Percentiles rank a stretch among this genome's conserved stretches.
phyloP scores from a whole-genome alignment of 2,329 filamentous ascomycete species.

The Ophidiomyces ophidiicola region DNA sequence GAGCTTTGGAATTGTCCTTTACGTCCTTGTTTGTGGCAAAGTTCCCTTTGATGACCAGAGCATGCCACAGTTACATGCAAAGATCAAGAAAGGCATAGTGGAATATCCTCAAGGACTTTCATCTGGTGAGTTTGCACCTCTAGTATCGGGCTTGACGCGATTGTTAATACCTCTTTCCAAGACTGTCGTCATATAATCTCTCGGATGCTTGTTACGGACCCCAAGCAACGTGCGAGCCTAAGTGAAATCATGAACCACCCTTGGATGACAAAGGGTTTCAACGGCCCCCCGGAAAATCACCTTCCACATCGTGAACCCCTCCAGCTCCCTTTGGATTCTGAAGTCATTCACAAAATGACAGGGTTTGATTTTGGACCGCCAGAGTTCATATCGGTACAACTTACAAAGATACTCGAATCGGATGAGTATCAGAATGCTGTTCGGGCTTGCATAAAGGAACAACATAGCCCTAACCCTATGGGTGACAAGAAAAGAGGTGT shows the following conservation, averaged over 20 bases:
- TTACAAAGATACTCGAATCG: slow-evolving; percentile 77
- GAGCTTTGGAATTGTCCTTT: slow-evolving; percentile 97
- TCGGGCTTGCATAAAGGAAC: slow-evolving; percentile 55
- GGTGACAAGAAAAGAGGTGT: slow-evolving; percentile 76
- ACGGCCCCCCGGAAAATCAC: slow-evolving; percentile 74
- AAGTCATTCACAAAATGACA: slow-evolving; percentile 85
- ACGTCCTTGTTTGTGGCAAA: slow-evolving; percentile 92
- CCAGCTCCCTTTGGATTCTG: slow-evolving; percentile 67
- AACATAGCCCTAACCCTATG: slow-evolving; percentile 46
- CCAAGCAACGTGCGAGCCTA: slow-evolving; percentile 71
- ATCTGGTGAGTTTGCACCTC: slow-evolving; percentile 49
- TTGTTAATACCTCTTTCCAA: slow-evolving; percentile 33
- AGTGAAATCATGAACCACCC: slow-evolving; percentile 88
- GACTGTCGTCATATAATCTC: slow-evolving; percentile 91
- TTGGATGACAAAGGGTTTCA: slow-evolving; percentile 92
- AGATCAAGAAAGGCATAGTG: slow-evolving; percentile 94
- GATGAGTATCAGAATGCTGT: slow-evolving; percentile 86
- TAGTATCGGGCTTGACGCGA: slow-evolving; percentile 33
- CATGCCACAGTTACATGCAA: slow-evolving; percentile 95
- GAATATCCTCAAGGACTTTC: slow-evolving; percentile 93
- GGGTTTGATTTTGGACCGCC: slow-evolving; percentile 92
- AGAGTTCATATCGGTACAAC: slow-evolving; percentile 67
- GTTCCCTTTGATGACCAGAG: slow-evolving; percentile 98
- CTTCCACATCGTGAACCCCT: slow-evolving; percentile 73
- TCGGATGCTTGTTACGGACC: slow-evolving; percentile 91